Conservation (phyloP, 305 asterid species). For the Euphrasia arctica region DNA sequence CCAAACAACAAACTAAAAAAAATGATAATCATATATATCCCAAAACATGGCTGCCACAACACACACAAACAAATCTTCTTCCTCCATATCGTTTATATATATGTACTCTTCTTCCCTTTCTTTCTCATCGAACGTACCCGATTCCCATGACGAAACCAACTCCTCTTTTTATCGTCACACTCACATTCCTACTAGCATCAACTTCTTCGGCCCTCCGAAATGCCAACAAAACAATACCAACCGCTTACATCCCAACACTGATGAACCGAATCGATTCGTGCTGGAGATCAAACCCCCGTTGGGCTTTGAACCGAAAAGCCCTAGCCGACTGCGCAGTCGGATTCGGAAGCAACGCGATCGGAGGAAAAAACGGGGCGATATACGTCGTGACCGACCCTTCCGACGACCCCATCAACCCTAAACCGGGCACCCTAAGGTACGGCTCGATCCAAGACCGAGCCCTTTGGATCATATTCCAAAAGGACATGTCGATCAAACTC, state of each 20-base stretch:
- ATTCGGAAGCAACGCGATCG: constrained; percentile 44
- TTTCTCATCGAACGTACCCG: constrained; percentile 9
- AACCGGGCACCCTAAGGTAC: constrained; percentile 50
- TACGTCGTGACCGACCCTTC: constrained; percentile 51
- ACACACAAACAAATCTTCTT: constrained; percentile 25
- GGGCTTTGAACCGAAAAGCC: constrained; percentile 44
- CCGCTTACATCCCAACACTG: constrained; percentile 14
- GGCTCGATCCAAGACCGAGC: constrained; percentile 46
- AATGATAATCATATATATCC: constrained; percentile 1
- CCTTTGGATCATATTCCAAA: constrained; percentile 52
- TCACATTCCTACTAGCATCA: constrained; percentile 36
- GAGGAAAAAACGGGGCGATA: constrained; percentile 46
- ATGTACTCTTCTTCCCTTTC: not conserved
- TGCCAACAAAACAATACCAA: constrained; percentile 21
- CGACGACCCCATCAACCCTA: constrained; percentile 45
- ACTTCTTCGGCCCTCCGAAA: constrained; percentile 13
- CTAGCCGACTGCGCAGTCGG: constrained; percentile 50
- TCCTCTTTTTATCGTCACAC: constrained; percentile 24
- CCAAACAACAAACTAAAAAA: constrained; percentile 28
- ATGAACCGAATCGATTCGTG: constrained; percentile 53
- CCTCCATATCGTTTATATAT: constrained; percentile 4
- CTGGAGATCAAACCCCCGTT: constrained; percentile 46
- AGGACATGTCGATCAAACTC: constrained; percentile 46
- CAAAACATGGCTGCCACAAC: constrained; percentile 41
- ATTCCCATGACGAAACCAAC: constrained; percentile 35